phyloP scores from a whole-genome alignment of 129 eudicot genomes.

The Arctium lappa region DNA sequence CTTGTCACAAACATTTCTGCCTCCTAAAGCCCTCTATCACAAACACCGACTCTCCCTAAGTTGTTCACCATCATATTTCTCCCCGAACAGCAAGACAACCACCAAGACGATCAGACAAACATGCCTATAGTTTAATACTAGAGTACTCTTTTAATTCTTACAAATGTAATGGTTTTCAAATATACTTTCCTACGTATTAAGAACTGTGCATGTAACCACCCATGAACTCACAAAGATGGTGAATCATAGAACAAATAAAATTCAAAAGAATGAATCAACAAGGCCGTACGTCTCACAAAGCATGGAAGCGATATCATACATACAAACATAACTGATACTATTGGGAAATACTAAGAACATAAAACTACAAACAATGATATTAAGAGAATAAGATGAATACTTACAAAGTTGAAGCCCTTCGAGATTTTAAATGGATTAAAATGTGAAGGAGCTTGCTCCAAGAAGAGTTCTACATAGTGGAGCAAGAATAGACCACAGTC shows the following conservation, averaged over 20 bases:
- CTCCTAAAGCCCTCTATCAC: too few species aligned
- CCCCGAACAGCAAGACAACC: too few species aligned
- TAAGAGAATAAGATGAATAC: slow-evolving; percentile 18
- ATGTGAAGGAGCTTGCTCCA: slow-evolving; percentile 62
- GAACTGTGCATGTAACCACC: not conserved
- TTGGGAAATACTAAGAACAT: not conserved
- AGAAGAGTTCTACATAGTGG: slow-evolving; percentile 80
- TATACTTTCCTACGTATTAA: not conserved
- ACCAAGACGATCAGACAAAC: too few species aligned
- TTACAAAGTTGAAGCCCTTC: slow-evolving; percentile 53
- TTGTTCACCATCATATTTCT: too few species aligned
- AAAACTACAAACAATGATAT: not conserved
- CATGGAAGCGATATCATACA: not conserved
- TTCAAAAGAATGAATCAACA: not conserved
- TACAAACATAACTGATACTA: not conserved
- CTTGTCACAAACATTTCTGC: too few species aligned
- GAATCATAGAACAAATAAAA: too few species aligned
- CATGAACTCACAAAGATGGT: too few species aligned
- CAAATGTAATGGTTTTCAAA: not conserved
- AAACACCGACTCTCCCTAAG: too few species aligned
- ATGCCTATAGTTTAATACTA: not conserved
- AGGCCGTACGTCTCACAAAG: not conserved
- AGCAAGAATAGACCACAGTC: slow-evolving; percentile 97
- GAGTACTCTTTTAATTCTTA: not conserved
- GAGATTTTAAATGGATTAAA: slow-evolving; percentile 67